These are phyloP conservation scores for Microsporum ferrugineum DNA, from an alignment of 2,329 filamentous ascomycete species.

Conservation along the genomic window DNA sequence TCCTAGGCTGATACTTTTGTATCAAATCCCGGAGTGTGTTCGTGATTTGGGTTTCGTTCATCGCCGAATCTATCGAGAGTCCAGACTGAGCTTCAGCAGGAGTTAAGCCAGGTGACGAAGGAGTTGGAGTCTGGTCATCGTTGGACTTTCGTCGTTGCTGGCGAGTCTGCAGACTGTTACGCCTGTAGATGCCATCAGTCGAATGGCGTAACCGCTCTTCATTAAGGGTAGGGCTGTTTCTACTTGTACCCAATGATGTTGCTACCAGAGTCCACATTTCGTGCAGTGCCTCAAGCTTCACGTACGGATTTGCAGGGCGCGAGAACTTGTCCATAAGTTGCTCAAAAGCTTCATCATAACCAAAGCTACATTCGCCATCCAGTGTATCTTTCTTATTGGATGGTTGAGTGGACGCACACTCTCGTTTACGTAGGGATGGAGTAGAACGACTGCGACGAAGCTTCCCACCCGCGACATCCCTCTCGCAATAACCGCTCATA, in stretches of 20 bases:
- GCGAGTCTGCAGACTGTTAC: conserved; percentile 13
- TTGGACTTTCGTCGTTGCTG: conserved; percentile 4
- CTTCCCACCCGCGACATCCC: background rate
- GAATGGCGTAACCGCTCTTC: conserved; percentile 19
- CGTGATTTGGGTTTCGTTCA: conserved; percentile 51
- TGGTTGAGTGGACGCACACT: background rate
- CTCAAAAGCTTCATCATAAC: conserved; percentile 68
- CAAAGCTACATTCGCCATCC: conserved; percentile 42
- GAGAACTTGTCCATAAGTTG: conserved; percentile 75
- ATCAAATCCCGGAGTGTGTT: conserved; percentile 57
- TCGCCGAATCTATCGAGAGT: conserved; percentile 36
- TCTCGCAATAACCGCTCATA: background rate
- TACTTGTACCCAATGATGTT: conserved; percentile 46
- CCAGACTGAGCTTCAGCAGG: conserved; percentile 19
- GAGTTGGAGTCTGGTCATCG: conserved; percentile 9
- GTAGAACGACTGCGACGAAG: conserved; percentile 28
- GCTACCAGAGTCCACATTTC: conserved; percentile 75
- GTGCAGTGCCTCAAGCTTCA: conserved; percentile 70
- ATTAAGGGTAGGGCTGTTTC: conserved; percentile 16
- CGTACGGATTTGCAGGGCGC: conserved; percentile 74
- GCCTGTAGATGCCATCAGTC: conserved; percentile 24
- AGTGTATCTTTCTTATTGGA: background rate
- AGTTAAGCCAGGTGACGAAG: conserved; percentile 14
- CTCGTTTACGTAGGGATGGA: background rate
- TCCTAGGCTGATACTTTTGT: conserved; percentile 60